These are phyloP conservation scores for Amanita subjunquillea DNA, from an alignment of 768 basidiomycete species.

Conservation along the genomic window DNA sequence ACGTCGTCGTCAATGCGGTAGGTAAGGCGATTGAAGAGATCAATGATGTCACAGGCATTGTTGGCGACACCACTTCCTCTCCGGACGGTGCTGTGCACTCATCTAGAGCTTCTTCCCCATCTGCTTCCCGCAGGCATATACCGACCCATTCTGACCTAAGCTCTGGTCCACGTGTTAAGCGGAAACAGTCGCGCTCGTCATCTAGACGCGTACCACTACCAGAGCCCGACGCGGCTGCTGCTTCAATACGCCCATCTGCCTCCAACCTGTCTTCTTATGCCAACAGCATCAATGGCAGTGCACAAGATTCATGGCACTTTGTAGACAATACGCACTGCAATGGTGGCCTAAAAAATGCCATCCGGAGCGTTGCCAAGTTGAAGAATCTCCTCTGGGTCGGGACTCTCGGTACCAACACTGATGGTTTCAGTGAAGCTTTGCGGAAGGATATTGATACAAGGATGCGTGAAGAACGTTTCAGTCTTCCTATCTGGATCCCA, in stretches of 20 bases:
- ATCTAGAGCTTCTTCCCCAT: slow-evolving; percentile 5
- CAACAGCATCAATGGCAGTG: neutral
- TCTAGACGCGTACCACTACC: slow-evolving; percentile 26
- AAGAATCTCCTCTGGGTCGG: slow-evolving; percentile 52
- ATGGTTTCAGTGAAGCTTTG: slow-evolving; percentile 46
- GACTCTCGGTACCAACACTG: slow-evolving; percentile 64
- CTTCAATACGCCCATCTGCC: slow-evolving; percentile 1
- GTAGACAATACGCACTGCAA: slow-evolving; percentile 66
- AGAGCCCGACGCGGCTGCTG: slow-evolving; percentile 12
- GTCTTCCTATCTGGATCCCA: slow-evolving; percentile 68
- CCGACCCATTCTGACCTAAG: slow-evolving; percentile 35
- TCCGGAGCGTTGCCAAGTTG: slow-evolving; percentile 55
- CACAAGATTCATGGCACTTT: slow-evolving; percentile 29
- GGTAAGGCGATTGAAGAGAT: slow-evolving; percentile 2
- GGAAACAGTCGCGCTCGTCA: slow-evolving; percentile 43
- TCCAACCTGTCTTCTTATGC: neutral
- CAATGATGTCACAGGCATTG: neutral
- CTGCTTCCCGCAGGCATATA: slow-evolving; percentile 34
- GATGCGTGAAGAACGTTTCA: slow-evolving; percentile 27
- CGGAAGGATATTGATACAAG: slow-evolving; percentile 44
- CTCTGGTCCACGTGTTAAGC: slow-evolving; percentile 29
- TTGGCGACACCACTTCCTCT: neutral
- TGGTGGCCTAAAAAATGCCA: slow-evolving; percentile 75
- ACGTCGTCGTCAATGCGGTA: slow-evolving; percentile 11
- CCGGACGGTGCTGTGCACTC: neutral